Conservation (phyloP, 139 green algal species). For the Zygnema circumcarinatum region DNA sequence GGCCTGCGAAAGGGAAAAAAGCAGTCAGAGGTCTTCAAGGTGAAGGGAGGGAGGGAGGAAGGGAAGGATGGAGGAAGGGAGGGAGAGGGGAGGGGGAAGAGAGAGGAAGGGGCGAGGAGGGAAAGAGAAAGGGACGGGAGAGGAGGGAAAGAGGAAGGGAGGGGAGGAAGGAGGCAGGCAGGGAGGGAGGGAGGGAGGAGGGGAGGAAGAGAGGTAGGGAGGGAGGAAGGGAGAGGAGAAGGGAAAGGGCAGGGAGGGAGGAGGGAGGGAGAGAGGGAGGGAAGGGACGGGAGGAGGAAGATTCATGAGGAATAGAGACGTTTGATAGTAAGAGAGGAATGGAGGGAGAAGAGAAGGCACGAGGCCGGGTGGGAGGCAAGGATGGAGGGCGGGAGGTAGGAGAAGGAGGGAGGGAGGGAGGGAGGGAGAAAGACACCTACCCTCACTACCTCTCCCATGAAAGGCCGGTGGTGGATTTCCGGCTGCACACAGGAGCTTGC, state of each 20-base stretch:
- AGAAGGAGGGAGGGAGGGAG: not conserved
- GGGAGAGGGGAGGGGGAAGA: not conserved
- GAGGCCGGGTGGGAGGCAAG: not conserved
- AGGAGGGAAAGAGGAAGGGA: not conserved
- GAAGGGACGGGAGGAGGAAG: not conserved
- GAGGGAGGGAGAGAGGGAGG: not conserved
- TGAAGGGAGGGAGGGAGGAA: no score
- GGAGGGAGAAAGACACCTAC: not conserved
- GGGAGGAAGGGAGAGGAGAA: not conserved
- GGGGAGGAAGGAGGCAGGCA: not conserved
- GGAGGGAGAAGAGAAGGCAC: no score
- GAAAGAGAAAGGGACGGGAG: not conserved
- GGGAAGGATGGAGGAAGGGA: not conserved
- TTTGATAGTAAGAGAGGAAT: not conserved
- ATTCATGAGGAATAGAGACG: no score
- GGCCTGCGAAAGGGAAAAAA: not conserved
- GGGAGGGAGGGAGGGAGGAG: not conserved
- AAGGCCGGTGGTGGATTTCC: constrained; percentile 26
- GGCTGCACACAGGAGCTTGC: constrained; percentile 29
- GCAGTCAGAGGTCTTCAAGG: no score
- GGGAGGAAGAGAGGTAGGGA: not conserved
- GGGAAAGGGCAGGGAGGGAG: no score
- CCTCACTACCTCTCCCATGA: constrained; percentile 49
- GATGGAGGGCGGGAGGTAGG: not conserved
- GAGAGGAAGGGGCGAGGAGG: not conserved